phyloP scores from a whole-genome alignment of 257 asterid species.

The Capsicum pubescens region DNA sequence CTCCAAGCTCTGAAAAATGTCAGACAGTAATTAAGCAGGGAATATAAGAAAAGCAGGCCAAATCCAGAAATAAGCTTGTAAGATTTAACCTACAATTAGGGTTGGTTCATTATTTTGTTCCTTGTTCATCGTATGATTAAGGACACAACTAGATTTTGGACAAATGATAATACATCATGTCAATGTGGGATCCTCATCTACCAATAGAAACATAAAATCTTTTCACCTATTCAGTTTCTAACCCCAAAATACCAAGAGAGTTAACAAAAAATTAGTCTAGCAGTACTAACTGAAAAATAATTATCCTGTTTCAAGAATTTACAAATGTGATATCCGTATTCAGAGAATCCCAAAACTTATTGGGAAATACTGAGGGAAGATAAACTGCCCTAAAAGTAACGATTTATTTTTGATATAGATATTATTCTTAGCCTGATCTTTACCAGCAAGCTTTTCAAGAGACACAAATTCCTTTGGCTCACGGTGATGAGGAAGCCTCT shows the following conservation, averaged over 20 bases:
- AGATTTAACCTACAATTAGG: background rate
- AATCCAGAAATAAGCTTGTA: background rate
- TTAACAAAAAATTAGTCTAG: background rate
- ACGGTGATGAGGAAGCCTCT: slow-evolving; percentile 92
- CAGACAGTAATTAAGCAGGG: slow-evolving; percentile 27
- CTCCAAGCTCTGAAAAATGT: slow-evolving; percentile 75
- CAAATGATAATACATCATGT: background rate
- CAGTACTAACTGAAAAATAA: background rate
- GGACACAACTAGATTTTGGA: background rate
- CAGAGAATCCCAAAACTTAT: background rate
- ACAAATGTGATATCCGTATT: background rate
- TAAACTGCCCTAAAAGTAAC: background rate
- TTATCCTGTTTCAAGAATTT: background rate
- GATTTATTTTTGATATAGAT: background rate
- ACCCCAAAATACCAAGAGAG: background rate
- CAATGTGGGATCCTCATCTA: background rate
- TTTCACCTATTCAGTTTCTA: background rate
- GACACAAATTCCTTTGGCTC: slow-evolving; percentile 81
- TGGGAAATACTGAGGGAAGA: background rate
- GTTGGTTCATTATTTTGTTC: background rate
- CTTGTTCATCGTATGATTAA: slow-evolving; percentile 1
- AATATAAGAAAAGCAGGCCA: background rate
- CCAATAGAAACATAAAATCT: background rate
- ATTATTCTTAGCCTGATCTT: slow-evolving; percentile 1
- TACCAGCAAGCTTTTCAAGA: slow-evolving; percentile 89